phyloP scores from a whole-genome alignment of 225 moss, liverwort and hornwort genomes.

The Marchantia polymorpha region DNA sequence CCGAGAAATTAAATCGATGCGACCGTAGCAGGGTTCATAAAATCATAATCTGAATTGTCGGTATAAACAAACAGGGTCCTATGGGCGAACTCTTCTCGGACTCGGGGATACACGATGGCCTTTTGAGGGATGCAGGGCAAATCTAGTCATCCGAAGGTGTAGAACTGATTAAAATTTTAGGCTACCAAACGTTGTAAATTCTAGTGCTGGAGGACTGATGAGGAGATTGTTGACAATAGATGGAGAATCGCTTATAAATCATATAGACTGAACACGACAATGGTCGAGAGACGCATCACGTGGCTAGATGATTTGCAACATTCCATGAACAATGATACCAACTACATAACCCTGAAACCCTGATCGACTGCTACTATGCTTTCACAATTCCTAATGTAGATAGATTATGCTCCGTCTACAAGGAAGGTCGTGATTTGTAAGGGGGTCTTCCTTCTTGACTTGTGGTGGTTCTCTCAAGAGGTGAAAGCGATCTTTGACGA shows the following conservation, averaged over 20 bases:
- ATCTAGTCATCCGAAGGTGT: too few species aligned
- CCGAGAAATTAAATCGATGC: too few species aligned
- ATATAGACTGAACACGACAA: background rate
- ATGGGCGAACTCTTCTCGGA: too few species aligned
- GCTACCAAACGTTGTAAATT: too few species aligned
- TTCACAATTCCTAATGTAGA: background rate
- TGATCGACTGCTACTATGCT: background rate
- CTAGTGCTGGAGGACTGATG: background rate
- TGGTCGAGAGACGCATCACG: background rate
- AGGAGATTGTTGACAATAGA: background rate
- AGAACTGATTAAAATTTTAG: too few species aligned
- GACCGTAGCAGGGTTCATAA: too few species aligned
- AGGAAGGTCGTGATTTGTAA: constrained; percentile 10
- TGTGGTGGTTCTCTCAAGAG: background rate
- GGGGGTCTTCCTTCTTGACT: constrained; percentile 15
- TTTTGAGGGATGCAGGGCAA: too few species aligned
- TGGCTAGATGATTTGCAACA: background rate
- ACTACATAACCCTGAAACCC: background rate
- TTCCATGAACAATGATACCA: background rate
- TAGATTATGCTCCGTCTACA: background rate
- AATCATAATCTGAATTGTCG: too few species aligned
- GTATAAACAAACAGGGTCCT: too few species aligned
- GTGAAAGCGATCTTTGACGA: constrained; percentile 26
- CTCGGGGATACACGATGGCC: too few species aligned
- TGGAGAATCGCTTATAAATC: background rate